Evolutionary conservation across 176 grass and related monocot genomes (phyloP).

Genomic region (Musa beccarii): DNA sequence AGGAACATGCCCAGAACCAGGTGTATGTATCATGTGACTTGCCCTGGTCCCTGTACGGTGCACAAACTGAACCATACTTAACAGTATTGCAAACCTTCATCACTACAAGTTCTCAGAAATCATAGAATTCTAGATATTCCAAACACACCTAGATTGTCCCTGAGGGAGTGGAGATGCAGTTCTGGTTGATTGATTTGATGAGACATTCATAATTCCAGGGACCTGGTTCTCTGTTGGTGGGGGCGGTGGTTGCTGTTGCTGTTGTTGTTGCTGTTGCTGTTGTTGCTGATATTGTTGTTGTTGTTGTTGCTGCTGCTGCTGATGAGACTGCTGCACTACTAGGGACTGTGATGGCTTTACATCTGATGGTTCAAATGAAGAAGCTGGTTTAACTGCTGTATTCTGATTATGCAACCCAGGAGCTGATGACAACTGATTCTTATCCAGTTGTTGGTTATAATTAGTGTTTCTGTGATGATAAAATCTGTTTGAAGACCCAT

Average conservation of each 20-base stretch:
- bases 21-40: no score
- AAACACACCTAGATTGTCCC: slow-evolving; percentile 96
- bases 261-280: slow-evolving; percentile 23
- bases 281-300: slow-evolving; percentile 32
- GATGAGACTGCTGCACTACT: background rate
- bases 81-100: background rate
- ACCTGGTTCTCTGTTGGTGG: slow-evolving; percentile 31
- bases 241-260: background rate
- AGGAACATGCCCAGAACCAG: no score
- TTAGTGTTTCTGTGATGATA: slow-evolving; percentile 56
- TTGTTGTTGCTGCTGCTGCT: slow-evolving; percentile 3
- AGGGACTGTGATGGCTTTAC: slow-evolving; percentile 38
- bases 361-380: slow-evolving; percentile 28
- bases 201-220: slow-evolving; percentile 51
- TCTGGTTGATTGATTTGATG: slow-evolving; percentile 43
- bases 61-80: background rate
- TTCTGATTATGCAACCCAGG: slow-evolving; percentile 52
- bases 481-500: slow-evolving; percentile 41
- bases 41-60: no score
- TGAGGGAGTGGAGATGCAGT: slow-evolving; percentile 74
- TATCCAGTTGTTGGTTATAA: slow-evolving; percentile 58
- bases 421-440: slow-evolving; percentile 41
- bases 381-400: slow-evolving; percentile 28
- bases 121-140: slow-evolving; percentile 66
- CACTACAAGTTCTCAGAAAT: slow-evolving; percentile 34